Percentiles rank a stretch among this genome's conserved stretches.
Conservation (phyloP, 2,329 filamentous ascomycete genomes). For the Xylaria sp. region DNA sequence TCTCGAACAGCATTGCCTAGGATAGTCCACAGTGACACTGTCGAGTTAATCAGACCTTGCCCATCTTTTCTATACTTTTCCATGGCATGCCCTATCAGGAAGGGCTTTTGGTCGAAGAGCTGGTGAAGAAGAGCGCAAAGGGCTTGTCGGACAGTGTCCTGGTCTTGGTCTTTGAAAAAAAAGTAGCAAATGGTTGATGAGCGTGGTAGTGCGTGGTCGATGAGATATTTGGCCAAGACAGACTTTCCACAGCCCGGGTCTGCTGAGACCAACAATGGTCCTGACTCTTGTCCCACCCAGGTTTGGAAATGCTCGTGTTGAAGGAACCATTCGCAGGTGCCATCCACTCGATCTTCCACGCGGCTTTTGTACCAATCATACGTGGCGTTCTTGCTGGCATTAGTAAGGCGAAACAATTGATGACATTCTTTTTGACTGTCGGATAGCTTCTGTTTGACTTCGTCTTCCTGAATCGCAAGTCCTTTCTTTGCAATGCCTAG, state of each 20-base stretch:
- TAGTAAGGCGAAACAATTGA: conserved; percentile 27
- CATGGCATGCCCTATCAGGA: conserved; percentile 24
- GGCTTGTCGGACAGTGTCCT: conserved; percentile 29
- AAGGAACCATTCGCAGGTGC: conserved; percentile 32
- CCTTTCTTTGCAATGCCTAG: neutral
- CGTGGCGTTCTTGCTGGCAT: conserved; percentile 14
- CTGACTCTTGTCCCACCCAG: conserved; percentile 30
- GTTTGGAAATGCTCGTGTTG: conserved; percentile 21
- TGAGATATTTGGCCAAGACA: conserved; percentile 34
- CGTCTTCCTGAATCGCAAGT: conserved; percentile 22
- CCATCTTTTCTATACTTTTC: conserved; percentile 9
- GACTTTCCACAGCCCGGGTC: conserved; percentile 38
- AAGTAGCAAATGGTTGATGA: conserved; percentile 33
- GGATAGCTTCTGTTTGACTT: conserved; percentile 16
- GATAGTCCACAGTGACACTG: conserved; percentile 22
- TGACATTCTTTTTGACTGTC: conserved; percentile 14
- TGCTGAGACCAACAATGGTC: conserved; percentile 32
- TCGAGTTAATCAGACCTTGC: conserved; percentile 9
- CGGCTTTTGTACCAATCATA: conserved; percentile 38
- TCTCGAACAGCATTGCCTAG: conserved; percentile 20
- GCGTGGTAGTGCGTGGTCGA: conserved; percentile 21
- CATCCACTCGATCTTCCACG: conserved; percentile 23
- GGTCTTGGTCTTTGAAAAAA: conserved; percentile 36
- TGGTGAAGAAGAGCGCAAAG: conserved; percentile 36
- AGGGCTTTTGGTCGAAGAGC: conserved; percentile 21